phyloP scores from a whole-genome alignment of 352 stramenopile genomes.

The Phytophthora lateralis region DNA sequence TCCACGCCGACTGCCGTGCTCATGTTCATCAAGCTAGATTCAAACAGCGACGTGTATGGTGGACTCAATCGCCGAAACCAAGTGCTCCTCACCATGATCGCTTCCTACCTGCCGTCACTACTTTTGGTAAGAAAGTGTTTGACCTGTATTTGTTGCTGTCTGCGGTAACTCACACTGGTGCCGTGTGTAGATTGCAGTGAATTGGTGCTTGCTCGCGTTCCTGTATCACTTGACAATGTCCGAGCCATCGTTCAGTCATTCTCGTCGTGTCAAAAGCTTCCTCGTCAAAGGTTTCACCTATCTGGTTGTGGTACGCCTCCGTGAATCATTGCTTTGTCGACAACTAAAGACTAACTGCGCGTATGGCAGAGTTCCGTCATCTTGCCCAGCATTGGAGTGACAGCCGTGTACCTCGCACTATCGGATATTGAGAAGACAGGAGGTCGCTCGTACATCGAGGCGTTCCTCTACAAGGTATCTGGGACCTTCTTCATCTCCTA shows the following conservation, averaged over 20 bases:
- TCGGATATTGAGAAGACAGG: constrained; percentile 57
- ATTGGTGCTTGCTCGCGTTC: constrained; percentile 75
- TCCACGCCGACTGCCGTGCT: constrained; percentile 80
- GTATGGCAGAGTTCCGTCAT: constrained; percentile 70
- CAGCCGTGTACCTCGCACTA: constrained; percentile 76
- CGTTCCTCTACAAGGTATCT: constrained; percentile 83
- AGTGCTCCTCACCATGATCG: constrained; percentile 62
- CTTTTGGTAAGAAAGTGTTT: constrained; percentile 50
- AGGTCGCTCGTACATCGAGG: constrained; percentile 69
- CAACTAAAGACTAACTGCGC: not conserved
- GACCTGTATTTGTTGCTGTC: not conserved
- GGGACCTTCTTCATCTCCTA: constrained; percentile 91
- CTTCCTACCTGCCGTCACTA: constrained; percentile 75
- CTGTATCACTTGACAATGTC: constrained; percentile 74
- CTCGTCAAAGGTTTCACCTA: constrained; percentile 82
- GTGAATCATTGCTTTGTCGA: not conserved
- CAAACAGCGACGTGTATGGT: constrained; percentile 63
- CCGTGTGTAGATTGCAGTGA: constrained; percentile 64
- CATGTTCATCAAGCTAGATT: constrained; percentile 84
- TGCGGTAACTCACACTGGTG: not conserved
- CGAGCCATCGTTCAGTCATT: constrained; percentile 71
- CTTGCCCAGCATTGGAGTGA: constrained; percentile 78
- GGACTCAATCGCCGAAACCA: constrained; percentile 51
- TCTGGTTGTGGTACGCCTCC: constrained; percentile 65
- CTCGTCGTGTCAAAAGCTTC: constrained; percentile 67